These are phyloP conservation scores for Penicillium sp. DNA, from an alignment of 2,329 filamentous ascomycete species.

Conservation along the genomic window DNA sequence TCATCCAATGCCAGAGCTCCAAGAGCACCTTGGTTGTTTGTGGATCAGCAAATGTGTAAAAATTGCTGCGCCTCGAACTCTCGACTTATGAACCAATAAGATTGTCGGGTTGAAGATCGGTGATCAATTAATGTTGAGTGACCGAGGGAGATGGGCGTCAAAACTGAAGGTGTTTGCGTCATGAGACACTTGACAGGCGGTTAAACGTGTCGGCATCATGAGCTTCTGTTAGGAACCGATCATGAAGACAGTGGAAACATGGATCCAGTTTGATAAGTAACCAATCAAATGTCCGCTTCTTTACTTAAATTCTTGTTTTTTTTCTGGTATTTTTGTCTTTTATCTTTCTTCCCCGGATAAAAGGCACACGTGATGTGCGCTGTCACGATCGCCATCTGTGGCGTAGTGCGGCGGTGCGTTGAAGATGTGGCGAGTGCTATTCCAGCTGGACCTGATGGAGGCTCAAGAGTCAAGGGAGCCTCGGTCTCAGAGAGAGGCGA, in stretches of 20 bases:
- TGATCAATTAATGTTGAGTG: too few species aligned
- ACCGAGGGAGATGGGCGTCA: too few species aligned
- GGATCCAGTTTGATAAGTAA: too few species aligned
- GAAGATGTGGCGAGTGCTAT: not conserved
- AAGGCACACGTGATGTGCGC: not conserved
- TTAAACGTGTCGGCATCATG: not conserved
- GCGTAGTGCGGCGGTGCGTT: slow-evolving; percentile 4
- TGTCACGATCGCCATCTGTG: slow-evolving; percentile 2
- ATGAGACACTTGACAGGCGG: not conserved
- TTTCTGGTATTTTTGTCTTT: not conserved
- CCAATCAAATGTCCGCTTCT: too few species aligned
- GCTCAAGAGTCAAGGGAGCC: not conserved
- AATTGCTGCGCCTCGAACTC: too few species aligned
- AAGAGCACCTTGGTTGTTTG: too few species aligned
- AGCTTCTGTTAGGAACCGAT: not conserved
- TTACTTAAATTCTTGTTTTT: not conserved
- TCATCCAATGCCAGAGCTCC: too few species aligned
- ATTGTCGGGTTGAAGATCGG: too few species aligned
- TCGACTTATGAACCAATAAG: too few species aligned
- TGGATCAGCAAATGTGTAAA: too few species aligned
- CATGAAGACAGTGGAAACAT: not conserved
- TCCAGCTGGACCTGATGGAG: not conserved
- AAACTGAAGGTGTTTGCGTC: too few species aligned
- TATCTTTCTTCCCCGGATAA: not conserved
- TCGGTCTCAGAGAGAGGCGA: not conserved